A percentile compares a stretch with the other conserved stretches of the same genome.
Conservation (phyloP, 352 stramenopile species). For the Pythium rishiriense region DNA sequence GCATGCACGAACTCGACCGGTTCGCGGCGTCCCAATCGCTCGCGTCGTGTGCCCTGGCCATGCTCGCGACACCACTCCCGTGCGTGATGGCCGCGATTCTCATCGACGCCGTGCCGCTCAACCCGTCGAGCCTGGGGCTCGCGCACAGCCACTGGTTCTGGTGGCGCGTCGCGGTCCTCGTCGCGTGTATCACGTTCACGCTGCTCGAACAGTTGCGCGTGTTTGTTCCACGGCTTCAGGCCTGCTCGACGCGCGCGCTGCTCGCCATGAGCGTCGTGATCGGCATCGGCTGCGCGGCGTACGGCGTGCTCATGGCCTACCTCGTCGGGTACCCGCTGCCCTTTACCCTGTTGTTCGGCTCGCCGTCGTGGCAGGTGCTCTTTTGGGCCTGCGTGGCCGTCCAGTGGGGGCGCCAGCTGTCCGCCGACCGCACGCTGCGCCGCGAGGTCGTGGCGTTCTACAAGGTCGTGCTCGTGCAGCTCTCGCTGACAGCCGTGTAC, state of each 20-base stretch:
- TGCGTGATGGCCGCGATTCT: not conserved
- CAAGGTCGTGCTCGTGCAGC: constrained; percentile 7
- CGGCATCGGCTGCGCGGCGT: not conserved
- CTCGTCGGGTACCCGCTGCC: constrained; percentile 20
- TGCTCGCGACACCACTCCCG: constrained; percentile 7
- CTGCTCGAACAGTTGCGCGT: constrained; percentile 6
- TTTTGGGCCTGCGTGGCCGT: constrained; percentile 1
- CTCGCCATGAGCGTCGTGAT: not conserved
- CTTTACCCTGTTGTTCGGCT: constrained; percentile 27
- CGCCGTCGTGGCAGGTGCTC: constrained; percentile 28
- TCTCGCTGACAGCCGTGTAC: constrained; percentile 20
- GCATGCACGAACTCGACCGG: constrained; percentile 3
- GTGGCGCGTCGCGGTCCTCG: constrained; percentile 1
- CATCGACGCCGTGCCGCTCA: constrained; percentile 11
- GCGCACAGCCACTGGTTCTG: constrained; percentile 12
- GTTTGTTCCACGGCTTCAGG: constrained; percentile 4
- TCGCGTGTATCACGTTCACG: constrained; percentile 2
- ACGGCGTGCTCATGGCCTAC: not conserved
- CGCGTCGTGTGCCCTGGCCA: not conserved
- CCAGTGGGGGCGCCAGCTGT: constrained; percentile 3
- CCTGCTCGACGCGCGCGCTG: not conserved
- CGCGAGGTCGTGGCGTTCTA: constrained; percentile 2
- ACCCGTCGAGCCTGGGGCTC: constrained; percentile 2
- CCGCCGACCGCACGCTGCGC: not conserved
- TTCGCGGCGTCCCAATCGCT: not conserved